A percentile compares a stretch with the other conserved stretches of the same genome.
Evolutionary conservation across 805 yeast species (phyloP).

Genomic region (Brettanomyces bruxellensis): DNA sequence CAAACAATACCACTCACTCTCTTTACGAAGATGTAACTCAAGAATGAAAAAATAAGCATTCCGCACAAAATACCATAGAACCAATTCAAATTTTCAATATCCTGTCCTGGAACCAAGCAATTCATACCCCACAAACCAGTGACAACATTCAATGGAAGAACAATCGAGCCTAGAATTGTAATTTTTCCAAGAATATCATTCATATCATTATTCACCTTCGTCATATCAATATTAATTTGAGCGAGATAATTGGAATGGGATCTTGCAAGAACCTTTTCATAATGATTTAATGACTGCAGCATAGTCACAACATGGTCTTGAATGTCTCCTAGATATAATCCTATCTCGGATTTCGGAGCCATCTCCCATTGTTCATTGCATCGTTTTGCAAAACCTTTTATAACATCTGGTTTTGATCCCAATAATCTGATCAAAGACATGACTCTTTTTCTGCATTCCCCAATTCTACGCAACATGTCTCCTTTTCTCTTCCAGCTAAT

Average conservation of each 20-base stretch:
- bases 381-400: conserved; percentile 87
- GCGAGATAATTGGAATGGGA: conserved; percentile 96
- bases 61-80: conserved; percentile 43
- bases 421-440: conserved; percentile 80
- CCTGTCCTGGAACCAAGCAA: conserved; percentile 92
- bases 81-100: conserved; percentile 52
- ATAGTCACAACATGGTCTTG: conserved; percentile 97
- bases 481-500: conserved; percentile 87
- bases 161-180: conserved; percentile 89
- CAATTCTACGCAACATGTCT: conserved; percentile 89
- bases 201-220: conserved; percentile 92
- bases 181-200: conserved; percentile 93
- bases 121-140: conserved; percentile 99
- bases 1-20: conserved; percentile 26
- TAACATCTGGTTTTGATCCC: conserved; percentile 95
- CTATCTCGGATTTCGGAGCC: conserved; percentile 78
- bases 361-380: conserved; percentile 79
- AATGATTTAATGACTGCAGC: conserved; percentile 92
- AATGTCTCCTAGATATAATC: conserved; percentile 91
- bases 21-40: conserved; percentile 41
- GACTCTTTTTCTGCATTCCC: conserved; percentile 89
- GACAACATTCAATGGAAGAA: conserved; percentile 86
- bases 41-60: conserved; percentile 38
- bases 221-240: conserved; percentile 96
- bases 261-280: conserved; percentile 86